These are phyloP conservation scores for Phragmites australis DNA, from an alignment of 176 grass and related monocot species.

Conservation along the genomic window DNA sequence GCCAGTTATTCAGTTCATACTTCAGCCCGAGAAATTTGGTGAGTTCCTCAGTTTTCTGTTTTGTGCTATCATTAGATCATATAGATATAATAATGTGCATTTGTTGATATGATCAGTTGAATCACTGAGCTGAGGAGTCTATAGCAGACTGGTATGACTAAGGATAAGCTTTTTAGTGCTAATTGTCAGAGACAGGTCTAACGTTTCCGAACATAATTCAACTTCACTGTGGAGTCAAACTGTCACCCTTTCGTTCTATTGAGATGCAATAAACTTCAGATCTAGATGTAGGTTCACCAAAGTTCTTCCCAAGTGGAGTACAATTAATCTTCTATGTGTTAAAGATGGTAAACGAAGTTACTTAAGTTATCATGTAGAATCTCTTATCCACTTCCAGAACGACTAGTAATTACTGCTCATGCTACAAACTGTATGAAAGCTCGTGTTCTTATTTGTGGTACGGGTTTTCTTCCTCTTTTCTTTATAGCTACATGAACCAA, in stretches of 20 bases:
- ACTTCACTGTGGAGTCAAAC: neutral
- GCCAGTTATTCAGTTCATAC: slow-evolving; percentile 70
- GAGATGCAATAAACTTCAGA: neutral
- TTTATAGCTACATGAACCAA: neutral
- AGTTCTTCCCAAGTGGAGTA: neutral
- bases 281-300: neutral
- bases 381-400: neutral
- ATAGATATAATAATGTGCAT: neutral
- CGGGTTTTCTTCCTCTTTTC: neutral
- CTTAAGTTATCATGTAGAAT: neutral
- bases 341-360: neutral
- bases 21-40: slow-evolving; percentile 68
- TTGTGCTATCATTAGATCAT: neutral
- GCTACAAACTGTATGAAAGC: neutral
- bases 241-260: neutral
- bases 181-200: slow-evolving; percentile 9
- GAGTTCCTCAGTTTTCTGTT: slow-evolving; percentile 39
- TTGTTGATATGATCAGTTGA: neutral
- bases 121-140: neutral
- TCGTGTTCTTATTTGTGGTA: neutral
- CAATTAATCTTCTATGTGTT: slow-evolving; percentile 18
- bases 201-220: neutral
- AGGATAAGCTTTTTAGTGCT: neutral
- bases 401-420: neutral
- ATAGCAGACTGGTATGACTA: neutral